Percentiles rank a stretch among this genome's conserved stretches.
These are phyloP conservation scores for Kazachstania psychrophila DNA, from an alignment of 805 yeast species.

Conservation along the genomic window DNA sequence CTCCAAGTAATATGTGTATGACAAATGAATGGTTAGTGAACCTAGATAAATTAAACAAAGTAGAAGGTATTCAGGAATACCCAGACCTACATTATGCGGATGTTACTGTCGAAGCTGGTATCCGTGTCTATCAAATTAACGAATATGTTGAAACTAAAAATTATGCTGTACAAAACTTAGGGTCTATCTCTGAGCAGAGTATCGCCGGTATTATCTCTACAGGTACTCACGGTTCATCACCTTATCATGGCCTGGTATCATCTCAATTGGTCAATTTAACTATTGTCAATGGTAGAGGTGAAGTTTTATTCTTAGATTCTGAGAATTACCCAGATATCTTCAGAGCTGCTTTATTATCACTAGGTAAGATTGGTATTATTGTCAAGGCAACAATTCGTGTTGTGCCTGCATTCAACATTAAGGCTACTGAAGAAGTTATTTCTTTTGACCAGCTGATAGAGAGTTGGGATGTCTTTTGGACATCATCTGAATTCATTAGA, in stretches of 20 bases:
- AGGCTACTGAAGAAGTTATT: conserved; percentile 73
- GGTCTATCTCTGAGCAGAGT: conserved; percentile 89
- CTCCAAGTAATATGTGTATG: conserved; percentile 87
- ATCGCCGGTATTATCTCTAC: conserved; percentile 94
- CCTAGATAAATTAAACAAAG: conserved; percentile 62
- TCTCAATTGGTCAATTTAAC: conserved; percentile 78
- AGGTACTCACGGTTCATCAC: conserved; percentile 94
- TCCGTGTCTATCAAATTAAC: conserved; percentile 67
- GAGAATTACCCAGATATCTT: conserved; percentile 59
- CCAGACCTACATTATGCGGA: conserved; percentile 67
- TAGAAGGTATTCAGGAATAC: conserved; percentile 40
- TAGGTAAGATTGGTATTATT: conserved; percentile 88
- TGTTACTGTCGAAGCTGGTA: conserved; percentile 91
- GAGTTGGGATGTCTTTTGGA: conserved; percentile 74
- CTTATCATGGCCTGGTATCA: conserved; percentile 81
- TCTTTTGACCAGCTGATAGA: conserved; percentile 63
- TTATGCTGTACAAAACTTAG: conserved; percentile 81
- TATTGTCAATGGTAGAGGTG: conserved; percentile 68
- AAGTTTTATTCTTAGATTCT: conserved; percentile 40
- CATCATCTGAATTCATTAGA: conserved; percentile 80
- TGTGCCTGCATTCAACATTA: conserved; percentile 74
- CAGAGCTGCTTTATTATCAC: conserved; percentile 71
- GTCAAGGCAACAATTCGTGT: conserved; percentile 77
- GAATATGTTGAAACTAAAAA: conserved; percentile 52
- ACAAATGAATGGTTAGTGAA: conserved; percentile 82